Base-by-base conservation (phyloP, 106 monocot genomes). In the Dioscorea alata region DNA sequence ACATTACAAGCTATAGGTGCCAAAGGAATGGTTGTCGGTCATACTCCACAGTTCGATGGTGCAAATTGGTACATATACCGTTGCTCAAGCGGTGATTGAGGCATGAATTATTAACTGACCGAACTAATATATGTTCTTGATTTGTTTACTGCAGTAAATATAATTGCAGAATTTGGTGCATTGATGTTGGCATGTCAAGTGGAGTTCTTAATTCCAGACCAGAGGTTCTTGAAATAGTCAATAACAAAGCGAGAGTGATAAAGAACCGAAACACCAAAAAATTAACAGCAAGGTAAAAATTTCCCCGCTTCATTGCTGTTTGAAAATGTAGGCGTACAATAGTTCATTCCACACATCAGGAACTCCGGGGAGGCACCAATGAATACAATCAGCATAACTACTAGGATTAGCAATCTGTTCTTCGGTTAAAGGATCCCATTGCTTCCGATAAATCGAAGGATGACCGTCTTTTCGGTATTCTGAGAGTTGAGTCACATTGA, bases 101-200 rank as follows among this genome's bases (percentile, higher is more conserved):
- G 42, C 42, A 42, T 6, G 42, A 42, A 42, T 42, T 42, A 42
- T 42, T 53, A 4, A 13, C 23, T 51, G 13, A 17, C 33, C 49
- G 19, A 33, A 23, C 13, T 22, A 50, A 69, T 6, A 69, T 6
- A 7, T 28, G 25, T 50, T 69, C 24, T 53, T 32, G 25, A 63
- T 71, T 17, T 20, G 25, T 59, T 50, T 57, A 35, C 25, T 74
- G 60, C 77, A 96, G 95, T 61, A 96, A 82, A 78, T 85, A 88
- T 66, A 54, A 80, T 74, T 20, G 78, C 28, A 88, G 61, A 57
- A 84, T 96, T 69, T 96, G 95, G 91, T 76, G 91, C 50, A 84
- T 92, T 60, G 95, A 96, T 74, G 91, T 96, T 18, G 95, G 95
- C 72, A 96, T 96, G 95, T 96, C 95, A 59, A 86, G 84, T 67